Percentiles rank a stretch among this genome's conserved stretches.
phyloP scores from a whole-genome alignment of 148 eudicot species.

The Dianthus caryophyllus region DNA sequence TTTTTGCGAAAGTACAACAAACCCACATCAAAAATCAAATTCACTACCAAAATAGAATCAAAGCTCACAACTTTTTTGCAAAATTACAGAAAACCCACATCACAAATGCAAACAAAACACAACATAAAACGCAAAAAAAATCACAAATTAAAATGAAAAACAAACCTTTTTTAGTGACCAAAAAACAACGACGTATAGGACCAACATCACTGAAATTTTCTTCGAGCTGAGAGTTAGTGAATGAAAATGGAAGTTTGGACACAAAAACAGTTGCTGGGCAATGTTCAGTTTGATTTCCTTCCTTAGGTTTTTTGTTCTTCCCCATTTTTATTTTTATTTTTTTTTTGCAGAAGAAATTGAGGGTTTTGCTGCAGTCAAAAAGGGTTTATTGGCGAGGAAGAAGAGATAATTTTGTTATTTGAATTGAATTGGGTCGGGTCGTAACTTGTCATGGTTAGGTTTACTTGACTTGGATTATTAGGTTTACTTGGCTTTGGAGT shows the following conservation, averaged over 20 bases:
- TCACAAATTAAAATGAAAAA: not conserved
- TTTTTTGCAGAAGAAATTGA: not conserved
- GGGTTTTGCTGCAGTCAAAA: not conserved
- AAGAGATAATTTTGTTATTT: not conserved
- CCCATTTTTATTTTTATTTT: conserved; percentile 23
- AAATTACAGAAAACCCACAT: too few species aligned
- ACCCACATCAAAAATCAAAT: too few species aligned
- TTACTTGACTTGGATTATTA: too few species aligned
- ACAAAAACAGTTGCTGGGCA: conserved; percentile 69
- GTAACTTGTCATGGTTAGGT: not conserved
- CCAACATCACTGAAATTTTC: conserved; percentile 90
- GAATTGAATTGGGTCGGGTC: not conserved
- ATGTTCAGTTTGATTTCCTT: conserved; percentile 36
- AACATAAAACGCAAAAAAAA: conserved; percentile 6
- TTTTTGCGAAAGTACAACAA: too few species aligned
- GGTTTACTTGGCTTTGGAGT: too few species aligned
- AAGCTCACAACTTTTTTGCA: too few species aligned
- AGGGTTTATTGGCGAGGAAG: not conserved
- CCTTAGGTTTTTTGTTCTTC: conserved; percentile 30
- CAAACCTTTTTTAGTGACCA: conserved; percentile 77
- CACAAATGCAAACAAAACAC: too few species aligned
- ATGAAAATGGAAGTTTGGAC: conserved; percentile 62
- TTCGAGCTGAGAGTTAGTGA: conserved; percentile 68
- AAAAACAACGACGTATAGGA: conserved; percentile 79
- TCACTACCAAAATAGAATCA: too few species aligned